These are phyloP conservation scores for Epichloe sibirici DNA, from an alignment of 2,329 filamentous ascomycete genomes.

Conservation along the genomic window DNA sequence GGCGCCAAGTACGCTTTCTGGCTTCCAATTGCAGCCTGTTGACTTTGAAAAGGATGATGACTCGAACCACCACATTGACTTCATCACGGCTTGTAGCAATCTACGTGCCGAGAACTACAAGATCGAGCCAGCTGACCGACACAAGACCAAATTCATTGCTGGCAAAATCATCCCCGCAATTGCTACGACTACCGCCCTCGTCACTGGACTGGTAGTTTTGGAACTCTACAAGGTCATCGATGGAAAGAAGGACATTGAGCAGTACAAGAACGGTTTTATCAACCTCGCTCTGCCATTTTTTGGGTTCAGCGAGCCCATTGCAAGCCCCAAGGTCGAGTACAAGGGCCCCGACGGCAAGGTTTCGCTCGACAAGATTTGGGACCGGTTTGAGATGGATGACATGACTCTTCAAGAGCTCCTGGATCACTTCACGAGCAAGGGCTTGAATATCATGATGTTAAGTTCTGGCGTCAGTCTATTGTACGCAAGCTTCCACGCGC, in stretches of 20 bases:
- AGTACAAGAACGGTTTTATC: slow-evolving; percentile 98
- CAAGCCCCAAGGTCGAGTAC: slow-evolving; percentile 87
- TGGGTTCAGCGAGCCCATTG: slow-evolving; percentile 93
- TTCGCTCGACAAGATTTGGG: slow-evolving; percentile 91
- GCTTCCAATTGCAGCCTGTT: slow-evolving; percentile 81
- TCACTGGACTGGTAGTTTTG: slow-evolving; percentile 83
- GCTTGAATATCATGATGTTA: slow-evolving; percentile 79
- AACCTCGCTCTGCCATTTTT: slow-evolving; percentile 96
- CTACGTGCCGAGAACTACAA: slow-evolving; percentile 96
- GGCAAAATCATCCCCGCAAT: slow-evolving; percentile 99
- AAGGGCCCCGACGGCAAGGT: slow-evolving; percentile 67
- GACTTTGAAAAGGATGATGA: slow-evolving; percentile 99
- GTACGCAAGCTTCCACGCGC: slow-evolving; percentile 86
- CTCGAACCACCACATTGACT: slow-evolving; percentile 95
- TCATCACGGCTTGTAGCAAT: slow-evolving; percentile 95
- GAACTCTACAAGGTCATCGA: slow-evolving; percentile 96
- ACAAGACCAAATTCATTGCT: slow-evolving; percentile 99
- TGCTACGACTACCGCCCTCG: slow-evolving; percentile 89
- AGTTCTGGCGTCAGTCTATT: slow-evolving; percentile 94
- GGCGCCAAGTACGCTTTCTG: slow-evolving; percentile 64
- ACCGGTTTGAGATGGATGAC: slow-evolving; percentile 83
- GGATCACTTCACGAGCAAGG: slow-evolving; percentile 67
- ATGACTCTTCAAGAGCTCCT: slow-evolving; percentile 77
- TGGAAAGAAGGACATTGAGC: slow-evolving; percentile 89
- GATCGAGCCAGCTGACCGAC: slow-evolving; percentile 80